Base-by-base conservation (phyloP, 2,329 filamentous ascomycete genomes). In the Monilinia fructicola region DNA sequence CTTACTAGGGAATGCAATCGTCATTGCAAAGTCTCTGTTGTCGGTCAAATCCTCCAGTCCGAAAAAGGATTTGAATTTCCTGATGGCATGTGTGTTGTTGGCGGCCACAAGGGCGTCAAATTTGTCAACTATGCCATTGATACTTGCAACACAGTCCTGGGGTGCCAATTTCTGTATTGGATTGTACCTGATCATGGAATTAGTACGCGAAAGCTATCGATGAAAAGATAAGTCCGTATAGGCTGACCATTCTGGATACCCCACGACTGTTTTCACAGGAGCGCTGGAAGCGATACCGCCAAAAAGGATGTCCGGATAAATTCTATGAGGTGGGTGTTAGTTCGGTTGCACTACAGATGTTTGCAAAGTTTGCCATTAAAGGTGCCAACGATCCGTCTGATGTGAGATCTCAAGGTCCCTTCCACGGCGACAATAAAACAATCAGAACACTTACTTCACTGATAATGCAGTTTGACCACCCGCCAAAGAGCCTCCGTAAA, bases 271-370 rank as follows among this genome's bases (percentile, higher is more conserved):
- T 23, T 80, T 75, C 23, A 81, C 76, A 0, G 80, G 78, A 1
- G 78, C 82, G 48, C 80, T 82, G 16, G 80, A 77, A 12, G 80
- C 81, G 67, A 84, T 84, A 16, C 81, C 82, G 18, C 80, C 82
- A 54, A 79, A 83, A 6, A 81, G 74, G 38, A 82, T 68, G 28
- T 80, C 77, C 4, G 78, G 78, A 68, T 84, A 81, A 3, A 75
- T 75, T 68, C 63, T 65, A 42, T 44, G 4, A n/a, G 12, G 10
- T 14, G 11, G 21, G 10, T 14, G n/a, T 62, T 52, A 52, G 63
- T 59, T 65, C 56, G 11, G 9, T 60, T 60, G 14, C n/a, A 18
- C 21, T 26, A 23, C 28, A n/a, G 6, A 11, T 50, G 14, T 50
- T 2, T 21, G 23, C 23, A 26, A 40, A 14, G 1, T 26, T 4